phyloP scores from a whole-genome alignment of 179 eudicot species.

The Spergularia azorica region DNA sequence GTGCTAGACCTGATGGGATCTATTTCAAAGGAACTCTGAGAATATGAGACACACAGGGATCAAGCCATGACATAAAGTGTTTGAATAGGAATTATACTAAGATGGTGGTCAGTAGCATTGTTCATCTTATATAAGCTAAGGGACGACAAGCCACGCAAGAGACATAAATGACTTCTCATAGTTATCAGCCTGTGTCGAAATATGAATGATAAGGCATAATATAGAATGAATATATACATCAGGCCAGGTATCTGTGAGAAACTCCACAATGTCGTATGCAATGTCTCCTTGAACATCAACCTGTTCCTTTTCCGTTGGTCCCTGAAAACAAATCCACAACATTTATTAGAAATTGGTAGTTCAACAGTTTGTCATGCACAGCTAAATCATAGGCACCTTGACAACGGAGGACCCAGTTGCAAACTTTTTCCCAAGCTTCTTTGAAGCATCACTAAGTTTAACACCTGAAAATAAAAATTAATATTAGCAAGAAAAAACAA shows the following conservation, averaged over 20 bases:
- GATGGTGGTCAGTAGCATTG: not conserved
- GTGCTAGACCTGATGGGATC: no score
- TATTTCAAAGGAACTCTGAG: no score
- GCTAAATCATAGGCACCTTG: slow-evolving; percentile 48
- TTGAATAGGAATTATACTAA: no score
- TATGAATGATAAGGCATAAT: not conserved
- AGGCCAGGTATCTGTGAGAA: slow-evolving; percentile 90
- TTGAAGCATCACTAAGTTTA: slow-evolving; percentile 93
- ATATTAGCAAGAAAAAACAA: not conserved
- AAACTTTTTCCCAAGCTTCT: slow-evolving; percentile 99
- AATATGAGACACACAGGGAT: no score
- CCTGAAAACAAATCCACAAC: slow-evolving; percentile 41
- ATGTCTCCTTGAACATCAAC: slow-evolving; percentile 99
- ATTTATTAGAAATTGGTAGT: not conserved
- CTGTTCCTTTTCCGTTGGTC: slow-evolving; percentile 97
- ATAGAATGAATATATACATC: slow-evolving; percentile 59
- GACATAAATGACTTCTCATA: not conserved
- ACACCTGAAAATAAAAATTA: slow-evolving; percentile 46
- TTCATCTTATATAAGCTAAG: not conserved
- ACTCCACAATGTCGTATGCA: slow-evolving; percentile 84
- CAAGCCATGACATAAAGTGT: no score
- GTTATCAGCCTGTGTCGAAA: not conserved
- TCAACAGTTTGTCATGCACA: not conserved
- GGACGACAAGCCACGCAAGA: not conserved
- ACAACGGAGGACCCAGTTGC: slow-evolving; percentile 99